Base-by-base conservation (phyloP, 805 yeast genomes). In the Lachancea fermentati region DNA sequence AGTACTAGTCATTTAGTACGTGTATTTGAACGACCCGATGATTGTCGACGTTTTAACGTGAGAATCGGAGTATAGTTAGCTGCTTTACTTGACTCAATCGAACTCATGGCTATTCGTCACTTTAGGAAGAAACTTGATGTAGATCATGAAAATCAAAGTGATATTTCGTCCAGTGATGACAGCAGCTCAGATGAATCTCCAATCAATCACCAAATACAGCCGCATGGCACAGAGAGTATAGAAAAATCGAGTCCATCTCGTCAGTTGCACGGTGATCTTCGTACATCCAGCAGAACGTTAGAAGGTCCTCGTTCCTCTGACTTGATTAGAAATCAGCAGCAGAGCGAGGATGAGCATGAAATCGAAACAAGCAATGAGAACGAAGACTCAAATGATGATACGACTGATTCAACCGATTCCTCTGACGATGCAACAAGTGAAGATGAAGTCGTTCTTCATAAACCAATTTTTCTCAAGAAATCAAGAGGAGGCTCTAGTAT, bases 401-500 rank as follows among this genome's bases (percentile, higher is more conserved):
- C n/a, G 13, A 22, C 4, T 33, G 35, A 32, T 3, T 14, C 22
- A 19, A 8, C 13, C 4, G 34, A 34, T 13, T 26, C 32, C 24
- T 38, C 41, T 12, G 18, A 28, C 26, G 36, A 30, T 6, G 30
- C 41, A 11, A 31, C 41, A n/a, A 22, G 38, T 32, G 29, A 42
- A 11, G 54, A 49, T 3, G 58, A 52, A 3, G 37, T 51, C 6
- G 36, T 32, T 11, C 41, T 57, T 5, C 55, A 53, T 31, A 53
- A 54, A 36, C 63, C 65, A n/a, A 45, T 52, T 4, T 52, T 55
- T 19, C 34, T 57, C 12, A 51, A 46, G 33, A 48, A 41, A 28
- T 8, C 16, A 13, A n/a, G n/a, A 28, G 19, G 15, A 29, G 31
- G 31, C 7, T 7, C 26, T 7, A 22, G 9, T 7, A 11, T 22